A percentile compares a stretch with the other conserved stretches of the same genome.
Evolutionary conservation across 2,329 filamentous ascomycete genomes (phyloP).

Genomic region (Chlorencoelia australis): DNA sequence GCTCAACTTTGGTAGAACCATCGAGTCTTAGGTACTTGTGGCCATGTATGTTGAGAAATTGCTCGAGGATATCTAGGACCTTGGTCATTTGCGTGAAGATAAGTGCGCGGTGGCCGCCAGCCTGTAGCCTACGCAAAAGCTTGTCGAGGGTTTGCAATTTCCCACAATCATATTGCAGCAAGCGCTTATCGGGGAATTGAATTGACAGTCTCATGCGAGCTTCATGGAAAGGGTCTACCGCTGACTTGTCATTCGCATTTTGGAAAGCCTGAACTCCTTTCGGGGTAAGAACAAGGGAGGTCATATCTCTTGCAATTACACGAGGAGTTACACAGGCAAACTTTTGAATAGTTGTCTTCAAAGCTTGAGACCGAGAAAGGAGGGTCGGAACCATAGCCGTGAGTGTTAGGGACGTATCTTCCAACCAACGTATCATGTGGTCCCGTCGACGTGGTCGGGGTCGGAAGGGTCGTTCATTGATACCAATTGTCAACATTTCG

Average conservation of each 20-base stretch:
- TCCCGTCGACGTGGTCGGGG: slow-evolving; percentile 50
- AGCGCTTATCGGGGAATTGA: slow-evolving; percentile 89
- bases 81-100: slow-evolving; percentile 99
- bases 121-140: slow-evolving; percentile 75
- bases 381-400: slow-evolving; percentile 63
- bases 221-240: slow-evolving; percentile 82
- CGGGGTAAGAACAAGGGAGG: slow-evolving; percentile 54
- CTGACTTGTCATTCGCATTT: slow-evolving; percentile 45
- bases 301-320: slow-evolving; percentile 71
- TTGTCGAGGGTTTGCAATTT: slow-evolving; percentile 87
- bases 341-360: slow-evolving; percentile 70
- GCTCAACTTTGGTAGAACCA: slow-evolving; percentile 91
- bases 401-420: slow-evolving; percentile 55
- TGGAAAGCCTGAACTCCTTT: slow-evolving; percentile 47
- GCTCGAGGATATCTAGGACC: slow-evolving; percentile 92
- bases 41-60: slow-evolving; percentile 95
- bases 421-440: slow-evolving; percentile 64
- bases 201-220: slow-evolving; percentile 87
- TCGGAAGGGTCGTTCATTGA: slow-evolving; percentile 47
- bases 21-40: slow-evolving; percentile 95
- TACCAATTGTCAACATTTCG: slow-evolving; percentile 58
- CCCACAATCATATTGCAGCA: slow-evolving; percentile 96
- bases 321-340: slow-evolving; percentile 90
- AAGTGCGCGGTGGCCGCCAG: slow-evolving; percentile 81
- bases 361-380: slow-evolving; percentile 57